Conservation (phyloP, 148 eudicot species). For the Camellia lanceoleosa region DNA sequence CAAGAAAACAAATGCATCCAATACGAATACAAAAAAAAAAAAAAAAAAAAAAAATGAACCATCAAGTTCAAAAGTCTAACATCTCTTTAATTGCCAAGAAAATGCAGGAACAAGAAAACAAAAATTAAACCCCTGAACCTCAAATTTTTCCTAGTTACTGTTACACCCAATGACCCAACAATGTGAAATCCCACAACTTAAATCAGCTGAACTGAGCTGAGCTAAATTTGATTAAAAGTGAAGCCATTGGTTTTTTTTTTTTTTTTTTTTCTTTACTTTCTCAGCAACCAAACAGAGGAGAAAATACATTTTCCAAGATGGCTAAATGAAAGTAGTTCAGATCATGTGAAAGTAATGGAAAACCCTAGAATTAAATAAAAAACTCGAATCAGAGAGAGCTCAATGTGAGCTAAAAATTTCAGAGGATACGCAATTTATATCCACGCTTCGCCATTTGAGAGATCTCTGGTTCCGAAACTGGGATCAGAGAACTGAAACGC, state of each 20-base stretch:
- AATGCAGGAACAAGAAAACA: constrained; percentile 1
- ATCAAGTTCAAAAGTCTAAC: background rate
- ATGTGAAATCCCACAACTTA: background rate
- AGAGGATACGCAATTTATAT: constrained; percentile 96
- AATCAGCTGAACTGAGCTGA: background rate
- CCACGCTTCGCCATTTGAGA: constrained; percentile 72
- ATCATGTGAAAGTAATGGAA: background rate
- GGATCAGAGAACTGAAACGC: constrained; percentile 15
- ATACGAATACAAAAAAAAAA: background rate
- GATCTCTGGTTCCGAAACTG: constrained; percentile 7
- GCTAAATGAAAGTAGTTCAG: background rate
- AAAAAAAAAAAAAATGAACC: background rate
- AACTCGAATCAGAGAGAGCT: background rate
- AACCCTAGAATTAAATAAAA: constrained; percentile 9
- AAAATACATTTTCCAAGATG: constrained; percentile 9
- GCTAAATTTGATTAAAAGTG: too few species aligned
- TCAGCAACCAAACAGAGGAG: background rate
- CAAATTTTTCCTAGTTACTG: background rate
- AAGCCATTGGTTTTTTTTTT: too few species aligned
- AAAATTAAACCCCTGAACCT: background rate
- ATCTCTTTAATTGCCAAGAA: constrained; percentile 3
- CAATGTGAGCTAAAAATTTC: background rate
- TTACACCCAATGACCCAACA: too few species aligned
- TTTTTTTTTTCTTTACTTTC: too few species aligned
- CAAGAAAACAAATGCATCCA: constrained; percentile 37